Percentiles rank a stretch among this genome's conserved stretches.
phyloP scores from a whole-genome alignment of 2,329 filamentous ascomycete genomes.

The Hymenotorrendiella dingleyae region DNA sequence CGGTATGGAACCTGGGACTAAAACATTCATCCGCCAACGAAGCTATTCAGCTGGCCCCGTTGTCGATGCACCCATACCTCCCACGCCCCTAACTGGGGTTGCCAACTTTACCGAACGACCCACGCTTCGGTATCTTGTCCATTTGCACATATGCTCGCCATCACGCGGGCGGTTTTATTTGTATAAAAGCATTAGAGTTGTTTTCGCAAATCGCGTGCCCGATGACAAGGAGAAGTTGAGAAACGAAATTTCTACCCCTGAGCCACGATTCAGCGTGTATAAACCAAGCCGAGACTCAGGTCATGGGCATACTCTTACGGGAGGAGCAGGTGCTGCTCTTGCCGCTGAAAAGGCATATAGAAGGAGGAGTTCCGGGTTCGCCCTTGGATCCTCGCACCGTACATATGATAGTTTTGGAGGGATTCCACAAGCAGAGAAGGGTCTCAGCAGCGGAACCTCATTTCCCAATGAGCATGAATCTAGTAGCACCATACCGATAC shows the following conservation, averaged over 20 bases:
- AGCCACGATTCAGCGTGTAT: constrained; percentile 81
- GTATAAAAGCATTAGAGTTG: constrained; percentile 86
- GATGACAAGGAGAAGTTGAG: constrained; percentile 89
- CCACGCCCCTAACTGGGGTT: constrained; percentile 14
- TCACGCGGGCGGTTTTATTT: constrained; percentile 79
- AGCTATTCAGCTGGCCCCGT: constrained; percentile 86
- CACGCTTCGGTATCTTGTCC: constrained; percentile 81
- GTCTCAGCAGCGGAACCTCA: constrained; percentile 17
- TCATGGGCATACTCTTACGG: constrained; percentile 24
- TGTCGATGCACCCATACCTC: constrained; percentile 48
- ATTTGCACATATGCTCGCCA: constrained; percentile 87
- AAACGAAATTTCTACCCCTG: constrained; percentile 84
- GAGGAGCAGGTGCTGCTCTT: constrained; percentile 42
- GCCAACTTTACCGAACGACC: constrained; percentile 54
- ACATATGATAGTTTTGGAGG: constrained; percentile 26
- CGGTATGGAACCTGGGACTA: constrained; percentile 89
- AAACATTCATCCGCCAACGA: constrained; percentile 92
- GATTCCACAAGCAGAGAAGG: constrained; percentile 21
- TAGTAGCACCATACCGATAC: constrained; percentile 32
- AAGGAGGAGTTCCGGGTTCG: constrained; percentile 49
- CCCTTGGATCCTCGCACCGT: constrained; percentile 27
- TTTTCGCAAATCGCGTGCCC: constrained; percentile 93
- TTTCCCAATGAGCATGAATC: constrained; percentile 22
- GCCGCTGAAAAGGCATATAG: constrained; percentile 55
- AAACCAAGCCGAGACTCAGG: constrained; percentile 43